Conservation (phyloP, 73 alveolate species). For the Paramecium pentaurelia region DNA sequence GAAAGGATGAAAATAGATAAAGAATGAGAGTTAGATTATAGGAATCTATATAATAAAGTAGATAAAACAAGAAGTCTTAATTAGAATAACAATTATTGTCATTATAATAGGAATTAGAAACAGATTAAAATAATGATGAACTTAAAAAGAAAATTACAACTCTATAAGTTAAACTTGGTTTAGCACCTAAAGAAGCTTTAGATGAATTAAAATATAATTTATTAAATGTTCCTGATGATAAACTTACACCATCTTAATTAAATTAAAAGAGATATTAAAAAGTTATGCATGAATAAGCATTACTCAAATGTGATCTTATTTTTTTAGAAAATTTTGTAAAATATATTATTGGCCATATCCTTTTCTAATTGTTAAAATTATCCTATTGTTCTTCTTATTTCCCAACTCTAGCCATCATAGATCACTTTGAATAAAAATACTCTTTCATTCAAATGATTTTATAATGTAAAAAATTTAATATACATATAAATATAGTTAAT, state of each 20-base stretch:
- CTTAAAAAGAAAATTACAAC: background rate
- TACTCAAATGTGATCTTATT: background rate
- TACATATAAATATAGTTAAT: too few relatives aligned
- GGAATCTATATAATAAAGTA: constrained; percentile 15
- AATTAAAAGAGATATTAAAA: constrained; percentile 31
- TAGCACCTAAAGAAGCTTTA: background rate
- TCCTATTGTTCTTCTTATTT: background rate
- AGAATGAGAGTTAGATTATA: constrained; percentile 27
- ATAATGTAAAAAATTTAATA: too few relatives aligned
- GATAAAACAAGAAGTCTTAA: background rate
- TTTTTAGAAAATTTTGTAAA: background rate
- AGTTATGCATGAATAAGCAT: constrained; percentile 20
- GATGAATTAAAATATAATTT: constrained; percentile 29
- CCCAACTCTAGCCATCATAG: background rate
- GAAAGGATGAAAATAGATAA: constrained; percentile 33
- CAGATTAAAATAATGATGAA: background rate
- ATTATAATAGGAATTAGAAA: background rate
- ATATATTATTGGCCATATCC: background rate
- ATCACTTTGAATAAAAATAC: background rate
- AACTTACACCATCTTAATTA: constrained; percentile 37
- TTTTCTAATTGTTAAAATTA: background rate
- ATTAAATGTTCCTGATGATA: constrained; percentile 24
- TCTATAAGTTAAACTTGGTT: background rate
- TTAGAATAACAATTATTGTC: background rate
- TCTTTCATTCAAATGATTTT: background rate